A percentile compares a stretch with the other conserved stretches of the same genome.
phyloP scores from a whole-genome alignment of 495 filamentous ascomycete species.

The Elasticomyces elasticus region DNA sequence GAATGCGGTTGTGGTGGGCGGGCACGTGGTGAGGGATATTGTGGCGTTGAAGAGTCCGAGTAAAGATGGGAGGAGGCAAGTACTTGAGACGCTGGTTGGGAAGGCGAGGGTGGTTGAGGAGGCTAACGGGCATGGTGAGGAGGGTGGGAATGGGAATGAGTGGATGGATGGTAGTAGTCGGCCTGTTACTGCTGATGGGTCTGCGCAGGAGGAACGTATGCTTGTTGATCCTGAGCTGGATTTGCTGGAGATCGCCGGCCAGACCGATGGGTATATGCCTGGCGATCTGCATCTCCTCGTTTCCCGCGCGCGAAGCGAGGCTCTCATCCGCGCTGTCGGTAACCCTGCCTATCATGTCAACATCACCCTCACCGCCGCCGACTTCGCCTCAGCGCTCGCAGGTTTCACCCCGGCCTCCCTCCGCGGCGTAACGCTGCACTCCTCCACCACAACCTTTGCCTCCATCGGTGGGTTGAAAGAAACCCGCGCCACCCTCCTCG shows the following conservation, averaged over 20 bases:
- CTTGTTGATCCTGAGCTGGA: conserved; percentile 66
- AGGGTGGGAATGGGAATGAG: conserved; percentile 37
- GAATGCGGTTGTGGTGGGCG: conserved; percentile 33
- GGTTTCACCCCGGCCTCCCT: conserved; percentile 92
- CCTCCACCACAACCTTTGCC: conserved; percentile 75
- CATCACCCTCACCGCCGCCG: conserved; percentile 49
- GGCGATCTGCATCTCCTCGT: conserved; percentile 82
- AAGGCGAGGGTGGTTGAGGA: conserved; percentile 32
- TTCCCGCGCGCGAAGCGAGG: conserved; percentile 80
- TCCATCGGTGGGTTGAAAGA: conserved; percentile 81
- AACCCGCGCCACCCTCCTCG: conserved; percentile 76
- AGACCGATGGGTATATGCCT: conserved; percentile 96
- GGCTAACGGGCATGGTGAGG: conserved; percentile 21
- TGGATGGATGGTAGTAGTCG: conserved; percentile 61
- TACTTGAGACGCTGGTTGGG: conserved; percentile 61
- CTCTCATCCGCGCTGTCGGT: conserved; percentile 65
- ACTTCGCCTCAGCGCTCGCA: conserved; percentile 74
- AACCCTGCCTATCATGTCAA: conserved; percentile 23
- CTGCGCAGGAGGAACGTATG: conserved; percentile 47
- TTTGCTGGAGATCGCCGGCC: conserved; percentile 81
- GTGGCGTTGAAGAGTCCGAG: conserved; percentile 78
- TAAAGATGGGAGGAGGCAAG: conserved; percentile 75
- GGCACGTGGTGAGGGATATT: conserved; percentile 33
- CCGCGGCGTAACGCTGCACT: conserved; percentile 85
- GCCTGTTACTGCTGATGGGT: conserved; percentile 39